Conservation (phyloP, 208 protist species). For the Acanthamoeba lenticulata region DNA sequence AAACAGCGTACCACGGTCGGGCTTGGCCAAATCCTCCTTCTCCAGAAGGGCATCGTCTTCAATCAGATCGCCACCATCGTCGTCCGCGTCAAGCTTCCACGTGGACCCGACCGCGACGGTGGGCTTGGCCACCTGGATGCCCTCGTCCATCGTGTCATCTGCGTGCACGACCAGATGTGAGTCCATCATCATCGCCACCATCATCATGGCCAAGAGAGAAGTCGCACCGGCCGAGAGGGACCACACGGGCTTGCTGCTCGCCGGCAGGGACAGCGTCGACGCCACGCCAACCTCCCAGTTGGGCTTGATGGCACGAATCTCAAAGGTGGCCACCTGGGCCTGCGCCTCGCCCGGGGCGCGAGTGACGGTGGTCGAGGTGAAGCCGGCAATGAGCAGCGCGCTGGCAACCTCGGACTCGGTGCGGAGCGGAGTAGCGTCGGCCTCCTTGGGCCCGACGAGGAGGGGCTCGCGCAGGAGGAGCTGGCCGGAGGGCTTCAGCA, state of each 20-base stretch:
- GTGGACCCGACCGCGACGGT: not conserved
- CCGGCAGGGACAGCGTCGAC: not conserved
- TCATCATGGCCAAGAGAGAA: not conserved
- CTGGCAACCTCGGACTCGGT: not conserved
- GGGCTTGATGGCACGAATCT: constrained; percentile 32
- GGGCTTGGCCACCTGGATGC: not conserved
- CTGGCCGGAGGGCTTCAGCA: not conserved
- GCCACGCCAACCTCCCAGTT: constrained; percentile 62
- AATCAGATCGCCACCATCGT: constrained; percentile 58
- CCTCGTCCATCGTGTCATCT: not conserved
- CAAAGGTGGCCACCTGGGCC: not conserved
- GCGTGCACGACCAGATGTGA: not conserved
- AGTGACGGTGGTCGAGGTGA: not conserved
- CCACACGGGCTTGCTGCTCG: constrained; percentile 4
- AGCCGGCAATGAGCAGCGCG: not conserved
- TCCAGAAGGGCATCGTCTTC: constrained; percentile 31
- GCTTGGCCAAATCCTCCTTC: constrained; percentile 2
- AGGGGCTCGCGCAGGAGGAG: not conserved
- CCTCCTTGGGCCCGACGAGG: not conserved
- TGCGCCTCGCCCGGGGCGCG: not conserved
- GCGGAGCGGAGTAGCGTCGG: not conserved
- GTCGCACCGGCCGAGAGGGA: not conserved
- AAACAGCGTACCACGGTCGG: not conserved
- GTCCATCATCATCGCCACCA: not conserved
- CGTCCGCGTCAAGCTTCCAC: constrained; percentile 15